Evolutionary conservation across 768 basidiomycete genomes (phyloP).

Genomic region (Hysterangium stoloniferum): DNA sequence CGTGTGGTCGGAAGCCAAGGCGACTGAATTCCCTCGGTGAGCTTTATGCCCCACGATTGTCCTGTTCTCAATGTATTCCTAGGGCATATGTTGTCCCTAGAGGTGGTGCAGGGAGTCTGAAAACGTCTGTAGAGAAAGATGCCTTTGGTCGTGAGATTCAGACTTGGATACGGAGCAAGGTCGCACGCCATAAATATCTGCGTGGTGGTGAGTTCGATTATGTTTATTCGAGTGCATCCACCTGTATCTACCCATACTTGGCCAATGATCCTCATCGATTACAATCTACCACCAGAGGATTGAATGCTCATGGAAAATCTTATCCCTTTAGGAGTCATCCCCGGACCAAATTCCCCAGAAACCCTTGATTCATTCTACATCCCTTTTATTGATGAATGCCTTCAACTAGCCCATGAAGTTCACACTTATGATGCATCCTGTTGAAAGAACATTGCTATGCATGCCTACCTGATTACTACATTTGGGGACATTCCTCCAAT

Average conservation of each 20-base stretch:
- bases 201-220: constrained; percentile 46
- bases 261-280: constrained; percentile 35
- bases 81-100: constrained; percentile 31
- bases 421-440: too few relatives aligned
- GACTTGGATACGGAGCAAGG: constrained; percentile 57
- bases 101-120: constrained; percentile 12
- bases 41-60: constrained; percentile 15
- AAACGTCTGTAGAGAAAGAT: constrained; percentile 25
- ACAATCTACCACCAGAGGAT: constrained; percentile 35
- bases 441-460: too few relatives aligned
- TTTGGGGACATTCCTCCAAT: constrained; percentile 3
- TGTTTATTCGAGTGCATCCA: too few relatives aligned
- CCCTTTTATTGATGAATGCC: constrained; percentile 30
- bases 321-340: constrained; percentile 36
- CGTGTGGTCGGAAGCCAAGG: constrained; percentile 53
- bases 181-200: constrained; percentile 70
- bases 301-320: constrained; percentile 29
- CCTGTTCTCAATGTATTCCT: neutral
- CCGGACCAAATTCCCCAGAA: constrained; percentile 36
- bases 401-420: constrained; percentile 30
- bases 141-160: constrained; percentile 44
- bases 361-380: constrained; percentile 32
- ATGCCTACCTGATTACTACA: neutral
- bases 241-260: too few relatives aligned
- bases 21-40: constrained; percentile 76